Percentiles rank a stretch among this genome's conserved stretches.
These are phyloP conservation scores for Tolypocladium pustulatum DNA, from an alignment of 2,329 filamentous ascomycete genomes.

Conservation along the genomic window DNA sequence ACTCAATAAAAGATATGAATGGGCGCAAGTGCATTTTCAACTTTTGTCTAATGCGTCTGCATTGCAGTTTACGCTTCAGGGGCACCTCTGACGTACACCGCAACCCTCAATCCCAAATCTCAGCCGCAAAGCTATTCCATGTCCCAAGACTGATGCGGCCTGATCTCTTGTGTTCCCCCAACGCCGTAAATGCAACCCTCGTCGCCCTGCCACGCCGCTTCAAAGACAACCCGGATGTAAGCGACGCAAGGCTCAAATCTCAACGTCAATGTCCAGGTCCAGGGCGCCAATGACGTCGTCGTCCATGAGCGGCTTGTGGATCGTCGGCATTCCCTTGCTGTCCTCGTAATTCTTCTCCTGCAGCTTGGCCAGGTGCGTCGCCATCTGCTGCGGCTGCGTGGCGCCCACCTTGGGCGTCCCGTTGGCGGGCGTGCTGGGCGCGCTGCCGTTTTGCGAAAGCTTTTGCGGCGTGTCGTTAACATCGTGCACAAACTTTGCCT, in stretches of 20 bases:
- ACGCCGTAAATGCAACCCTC: background rate
- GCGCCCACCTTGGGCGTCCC: slow-evolving; percentile 39
- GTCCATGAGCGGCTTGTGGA: slow-evolving; percentile 73
- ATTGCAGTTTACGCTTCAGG: background rate
- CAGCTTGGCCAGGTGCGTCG: slow-evolving; percentile 43
- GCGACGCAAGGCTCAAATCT: slow-evolving; percentile 45
- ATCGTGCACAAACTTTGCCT: slow-evolving; percentile 59
- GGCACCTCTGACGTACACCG: background rate
- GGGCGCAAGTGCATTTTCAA: background rate
- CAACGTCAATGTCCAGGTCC: slow-evolving; percentile 87
- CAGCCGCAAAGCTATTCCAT: background rate
- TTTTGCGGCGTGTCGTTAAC: slow-evolving; percentile 39
- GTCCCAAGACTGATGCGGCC: background rate
- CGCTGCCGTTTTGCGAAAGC: slow-evolving; percentile 35
- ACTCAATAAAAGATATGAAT: background rate
- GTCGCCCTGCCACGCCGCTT: background rate
- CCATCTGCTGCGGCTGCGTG: slow-evolving; percentile 26
- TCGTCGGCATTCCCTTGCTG: slow-evolving; percentile 53
- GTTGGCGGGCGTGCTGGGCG: slow-evolving; percentile 39
- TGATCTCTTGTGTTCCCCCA: background rate
- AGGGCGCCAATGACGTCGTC: slow-evolving; percentile 86
- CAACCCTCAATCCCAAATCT: background rate
- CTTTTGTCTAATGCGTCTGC: background rate
- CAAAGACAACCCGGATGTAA: background rate
- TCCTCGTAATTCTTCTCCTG: slow-evolving; percentile 42